phyloP scores from a whole-genome alignment of 2,329 filamentous ascomycete species.

The Calonectria pauciramosa region DNA sequence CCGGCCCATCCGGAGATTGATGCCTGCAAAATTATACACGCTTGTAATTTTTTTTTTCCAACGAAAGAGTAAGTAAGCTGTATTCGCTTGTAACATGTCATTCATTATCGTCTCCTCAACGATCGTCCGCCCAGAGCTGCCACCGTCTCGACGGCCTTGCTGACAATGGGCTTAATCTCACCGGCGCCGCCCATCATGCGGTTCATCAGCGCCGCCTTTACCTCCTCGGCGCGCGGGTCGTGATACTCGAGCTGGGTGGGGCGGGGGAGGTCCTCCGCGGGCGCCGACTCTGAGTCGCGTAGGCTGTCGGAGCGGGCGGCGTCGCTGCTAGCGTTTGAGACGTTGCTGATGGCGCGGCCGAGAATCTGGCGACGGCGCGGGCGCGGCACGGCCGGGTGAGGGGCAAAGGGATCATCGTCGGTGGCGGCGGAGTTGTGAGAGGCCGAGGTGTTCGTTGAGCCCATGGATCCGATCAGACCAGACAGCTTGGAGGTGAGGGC shows the following conservation, averaged over 20 bases:
- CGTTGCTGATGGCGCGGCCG: slow-evolving; percentile 71
- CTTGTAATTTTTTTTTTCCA: neutral
- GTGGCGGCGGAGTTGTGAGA: slow-evolving; percentile 30
- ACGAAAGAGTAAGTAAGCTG: neutral
- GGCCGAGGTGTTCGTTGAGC: slow-evolving; percentile 16
- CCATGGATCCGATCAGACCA: slow-evolving; percentile 55
- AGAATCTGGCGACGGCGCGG: slow-evolving; percentile 64
- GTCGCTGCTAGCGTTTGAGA: slow-evolving; percentile 64
- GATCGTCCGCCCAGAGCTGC: slow-evolving; percentile 33
- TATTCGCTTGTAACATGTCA: neutral
- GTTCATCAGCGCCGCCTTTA: slow-evolving; percentile 59
- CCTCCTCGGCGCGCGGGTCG: slow-evolving; percentile 62
- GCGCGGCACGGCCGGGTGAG: slow-evolving; percentile 29
- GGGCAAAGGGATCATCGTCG: slow-evolving; percentile 27
- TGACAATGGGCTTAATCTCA: slow-evolving; percentile 31
- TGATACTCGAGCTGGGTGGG: slow-evolving; percentile 69
- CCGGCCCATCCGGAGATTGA: neutral
- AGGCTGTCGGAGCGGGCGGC: slow-evolving; percentile 54
- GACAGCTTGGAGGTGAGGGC: slow-evolving; percentile 59
- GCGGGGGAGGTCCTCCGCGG: slow-evolving; percentile 53
- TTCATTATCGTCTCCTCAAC: slow-evolving; percentile 40
- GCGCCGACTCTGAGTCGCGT: slow-evolving; percentile 40
- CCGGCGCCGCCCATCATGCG: slow-evolving; percentile 54
- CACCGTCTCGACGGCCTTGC: slow-evolving; percentile 21
- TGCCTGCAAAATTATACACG: neutral